Base-by-base conservation (phyloP, 441 rosid species). In the Pelargonium australe region DNA sequence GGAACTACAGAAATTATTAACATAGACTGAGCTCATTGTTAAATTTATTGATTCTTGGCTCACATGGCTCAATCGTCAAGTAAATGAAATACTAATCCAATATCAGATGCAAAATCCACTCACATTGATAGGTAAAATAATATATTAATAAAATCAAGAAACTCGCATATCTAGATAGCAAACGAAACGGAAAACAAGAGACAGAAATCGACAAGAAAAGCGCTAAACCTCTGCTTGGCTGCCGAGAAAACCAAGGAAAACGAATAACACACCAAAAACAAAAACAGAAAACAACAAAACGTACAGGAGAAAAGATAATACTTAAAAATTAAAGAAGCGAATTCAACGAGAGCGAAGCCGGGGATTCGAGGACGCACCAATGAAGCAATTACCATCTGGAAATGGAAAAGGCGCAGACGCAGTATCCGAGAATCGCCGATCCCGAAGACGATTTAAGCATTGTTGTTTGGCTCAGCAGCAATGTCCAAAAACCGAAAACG, bases 161-260 rank as follows among this genome's bases (percentile, higher is more conserved):
- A 67, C 14, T 16, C 19, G 58, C 72, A 68, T 79, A 80, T 82
- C 85, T 71, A 73, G 44, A 31, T 68, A 12, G 14, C n/a, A 3
- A 47, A 47, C 14, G 61, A 69, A 20, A 20, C 23, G 23, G 23
- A 20, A 20, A 20, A 20, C 23, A 20, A 20, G 23, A 20, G 23
- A 20, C 23, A 20, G 23, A 20, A 20, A 20, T 20, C 23, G 23
- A 20, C 23, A 20, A 20, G 23, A 20, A 20, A 20, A 20, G 23
- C 23, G 23, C 23, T 20, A 20, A 20, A 20, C 23, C 23, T 20
- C 23, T 20, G 23, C 23, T 20, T 20, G 23, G 23, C 23, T 20
- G 23, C 23, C 1, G 23, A 20, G 23, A 20, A 20, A 20, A 20
- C 55, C 55, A 14, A 47, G 55, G 14, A 47, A 47, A 47, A 47